Evolutionary conservation across 805 yeast species (phyloP).

Genomic region (Schwanniomyces vanrijiae): DNA sequence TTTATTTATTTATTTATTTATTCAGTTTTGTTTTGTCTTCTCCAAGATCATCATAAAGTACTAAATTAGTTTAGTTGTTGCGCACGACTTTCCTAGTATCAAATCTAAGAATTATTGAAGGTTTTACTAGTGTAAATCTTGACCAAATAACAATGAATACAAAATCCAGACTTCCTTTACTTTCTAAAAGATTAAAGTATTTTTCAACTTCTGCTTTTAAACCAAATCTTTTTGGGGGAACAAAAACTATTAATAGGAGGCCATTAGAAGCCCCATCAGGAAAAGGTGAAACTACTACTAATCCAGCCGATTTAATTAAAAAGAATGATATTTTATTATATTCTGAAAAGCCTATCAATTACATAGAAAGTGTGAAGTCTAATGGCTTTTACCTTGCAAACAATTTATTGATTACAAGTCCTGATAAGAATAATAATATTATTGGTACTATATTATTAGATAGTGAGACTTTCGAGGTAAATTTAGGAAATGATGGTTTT

Average conservation of each 20-base stretch:
- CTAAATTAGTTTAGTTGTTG: too few relatives aligned
- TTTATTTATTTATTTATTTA: too few relatives aligned
- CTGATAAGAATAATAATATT: constrained; percentile 33
- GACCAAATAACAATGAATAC: neutral
- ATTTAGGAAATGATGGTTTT: constrained; percentile 46
- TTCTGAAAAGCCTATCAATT: constrained; percentile 42
- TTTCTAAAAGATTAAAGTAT: neutral
- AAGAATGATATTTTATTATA: constrained; percentile 44
- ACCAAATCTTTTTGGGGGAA: constrained; percentile 10
- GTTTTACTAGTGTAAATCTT: neutral
- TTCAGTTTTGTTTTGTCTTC: too few relatives aligned
- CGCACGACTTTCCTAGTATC: neutral
- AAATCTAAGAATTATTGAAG: neutral
- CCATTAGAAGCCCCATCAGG: constrained; percentile 30
- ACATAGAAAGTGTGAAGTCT: constrained; percentile 42
- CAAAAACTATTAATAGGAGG: constrained; percentile 3
- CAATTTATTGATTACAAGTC: constrained; percentile 47
- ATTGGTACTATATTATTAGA: constrained; percentile 52
- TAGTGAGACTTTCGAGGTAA: constrained; percentile 62
- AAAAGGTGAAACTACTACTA: constrained; percentile 38
- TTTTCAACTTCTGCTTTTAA: neutral
- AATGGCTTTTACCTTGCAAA: constrained; percentile 63
- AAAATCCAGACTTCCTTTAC: neutral
- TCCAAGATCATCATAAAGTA: too few relatives aligned
- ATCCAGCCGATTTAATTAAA: constrained; percentile 44